Conservation (phyloP, 768 basidiomycete genomes). For the Gymnopilus junonius region DNA sequence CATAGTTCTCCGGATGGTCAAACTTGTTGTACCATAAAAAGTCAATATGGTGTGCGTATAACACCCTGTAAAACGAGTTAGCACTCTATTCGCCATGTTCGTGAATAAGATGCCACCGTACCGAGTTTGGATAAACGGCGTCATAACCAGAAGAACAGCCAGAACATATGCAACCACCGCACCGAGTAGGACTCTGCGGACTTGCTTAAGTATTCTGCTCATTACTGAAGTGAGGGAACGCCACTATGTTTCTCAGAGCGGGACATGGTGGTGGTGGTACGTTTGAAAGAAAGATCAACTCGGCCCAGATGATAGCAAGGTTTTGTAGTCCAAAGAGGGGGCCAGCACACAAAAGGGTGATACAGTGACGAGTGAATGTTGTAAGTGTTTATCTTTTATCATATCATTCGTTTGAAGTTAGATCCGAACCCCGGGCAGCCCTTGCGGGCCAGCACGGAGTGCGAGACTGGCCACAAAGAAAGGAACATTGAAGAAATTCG, state of each 20-base stretch:
- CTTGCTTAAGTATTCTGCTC: conserved; percentile 9
- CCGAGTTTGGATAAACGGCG: conserved; percentile 44
- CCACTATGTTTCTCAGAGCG: conserved; percentile 7
- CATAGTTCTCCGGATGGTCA: conserved; percentile 44
- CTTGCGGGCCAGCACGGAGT: not conserved
- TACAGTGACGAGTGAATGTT: not conserved
- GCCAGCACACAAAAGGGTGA: not conserved
- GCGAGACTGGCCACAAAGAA: not conserved
- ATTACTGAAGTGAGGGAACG: not conserved
- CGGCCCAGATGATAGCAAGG: not conserved
- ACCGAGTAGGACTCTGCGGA: conserved; percentile 15
- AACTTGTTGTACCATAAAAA: conserved; percentile 40
- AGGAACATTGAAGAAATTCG: not conserved
- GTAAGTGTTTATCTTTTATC: not conserved
- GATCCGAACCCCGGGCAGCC: conserved; percentile 1
- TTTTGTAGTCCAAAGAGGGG: not conserved
- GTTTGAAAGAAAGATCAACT: conserved; percentile 8
- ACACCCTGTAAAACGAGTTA: conserved; percentile 26
- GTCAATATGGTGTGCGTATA: conserved; percentile 44
- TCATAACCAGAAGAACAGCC: conserved; percentile 37
- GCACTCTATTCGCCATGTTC: not conserved
- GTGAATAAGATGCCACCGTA: conserved; percentile 22
- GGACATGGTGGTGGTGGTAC: conserved; percentile 23
- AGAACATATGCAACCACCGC: conserved; percentile 21
- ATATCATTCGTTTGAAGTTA: not conserved